Conservation (phyloP, 345 rosid genomes). For the Mallotus nudiflorus region DNA sequence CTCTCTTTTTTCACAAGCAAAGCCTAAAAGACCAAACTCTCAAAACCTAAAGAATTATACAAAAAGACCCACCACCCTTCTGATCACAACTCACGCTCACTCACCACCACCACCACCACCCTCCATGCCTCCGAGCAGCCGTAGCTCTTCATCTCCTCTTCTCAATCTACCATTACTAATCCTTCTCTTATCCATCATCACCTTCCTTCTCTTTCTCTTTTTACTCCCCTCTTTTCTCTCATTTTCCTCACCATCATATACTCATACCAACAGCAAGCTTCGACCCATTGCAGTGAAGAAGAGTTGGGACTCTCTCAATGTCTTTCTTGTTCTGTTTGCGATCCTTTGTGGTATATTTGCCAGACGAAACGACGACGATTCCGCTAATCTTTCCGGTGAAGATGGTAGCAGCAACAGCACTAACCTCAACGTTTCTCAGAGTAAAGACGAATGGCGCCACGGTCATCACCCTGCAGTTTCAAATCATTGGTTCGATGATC, state of each 20-base stretch:
- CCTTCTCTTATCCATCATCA: conserved; percentile 46
- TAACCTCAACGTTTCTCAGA: neutral
- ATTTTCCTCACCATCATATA: conserved; percentile 13
- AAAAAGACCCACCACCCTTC: conserved; percentile 36
- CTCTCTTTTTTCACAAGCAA: conserved; percentile 13
- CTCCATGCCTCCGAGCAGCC: conserved; percentile 43
- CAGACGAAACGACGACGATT: conserved; percentile 50
- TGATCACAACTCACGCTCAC: conserved; percentile 41
- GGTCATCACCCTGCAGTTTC: conserved; percentile 12
- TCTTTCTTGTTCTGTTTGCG: conserved; percentile 62
- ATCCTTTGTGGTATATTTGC: conserved; percentile 76
- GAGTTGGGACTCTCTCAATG: conserved; percentile 69
- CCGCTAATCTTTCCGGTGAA: conserved; percentile 1
- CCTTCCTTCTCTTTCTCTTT: conserved; percentile 45
- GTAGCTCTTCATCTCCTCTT: conserved; percentile 34
- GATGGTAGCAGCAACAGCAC: neutral
- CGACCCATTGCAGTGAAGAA: conserved; percentile 45
- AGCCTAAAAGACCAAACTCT: neutral
- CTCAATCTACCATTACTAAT: conserved; percentile 50
- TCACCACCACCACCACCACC: neutral
- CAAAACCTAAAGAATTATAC: conserved; percentile 23
- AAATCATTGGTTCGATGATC: conserved; percentile 45
- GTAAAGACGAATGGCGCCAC: neutral
- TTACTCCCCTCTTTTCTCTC: conserved; percentile 50
- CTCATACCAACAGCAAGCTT: conserved; percentile 33